Evolutionary conservation across 179 eudicot species (phyloP), one percentile per base, ranked within the genome.

Genomic region (Kewa caespitosa): DNA sequence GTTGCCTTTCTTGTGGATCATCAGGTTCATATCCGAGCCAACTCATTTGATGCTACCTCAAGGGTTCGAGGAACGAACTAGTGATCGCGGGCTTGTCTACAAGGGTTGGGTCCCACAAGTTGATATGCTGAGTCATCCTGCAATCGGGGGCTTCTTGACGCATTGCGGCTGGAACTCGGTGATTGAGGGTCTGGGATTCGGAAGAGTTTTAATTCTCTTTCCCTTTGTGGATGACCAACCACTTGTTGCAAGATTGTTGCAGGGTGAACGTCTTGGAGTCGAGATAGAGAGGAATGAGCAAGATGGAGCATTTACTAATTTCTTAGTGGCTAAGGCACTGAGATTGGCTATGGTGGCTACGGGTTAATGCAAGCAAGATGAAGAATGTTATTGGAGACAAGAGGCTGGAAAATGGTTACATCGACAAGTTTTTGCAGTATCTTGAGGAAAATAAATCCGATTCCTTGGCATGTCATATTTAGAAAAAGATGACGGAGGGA

Each of bases 151-250:
- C 0, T 87, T 87, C 73, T 63, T 87, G 76, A 78, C 85, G 48
- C 92, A 89, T 50, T 78, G 79, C 37, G 90, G 92, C 0, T 85
- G 90, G 92, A 82, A 80, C 72, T 81, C 87, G 5, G 77, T 79
- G 17, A 66, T 81, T 18, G 87, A 84, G 55, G 87, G 85, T 1
- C 68, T 84, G 0, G 83, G 80, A 13, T 59, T 70, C 28, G 85
- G 80, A 32, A 67, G 80, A n/a, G 80, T 81, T 1, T 69, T 86
- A 41, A 41, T 84, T 63, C 67, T 84, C 17, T 84, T 22, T 15
- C 84, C 81, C 6, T 6, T 82, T 30, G 70, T 63, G 60, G 76
- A 80, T 52, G 87, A 84, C 10, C 87, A 84, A 76, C 85, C 82
- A 27, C n/a, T 81, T 6, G 77, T 73, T 34, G 78, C 90, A 3